phyloP scores from a whole-genome alignment of 1,284 basidiomycete genomes.

The Trichosporon sp. region DNA sequence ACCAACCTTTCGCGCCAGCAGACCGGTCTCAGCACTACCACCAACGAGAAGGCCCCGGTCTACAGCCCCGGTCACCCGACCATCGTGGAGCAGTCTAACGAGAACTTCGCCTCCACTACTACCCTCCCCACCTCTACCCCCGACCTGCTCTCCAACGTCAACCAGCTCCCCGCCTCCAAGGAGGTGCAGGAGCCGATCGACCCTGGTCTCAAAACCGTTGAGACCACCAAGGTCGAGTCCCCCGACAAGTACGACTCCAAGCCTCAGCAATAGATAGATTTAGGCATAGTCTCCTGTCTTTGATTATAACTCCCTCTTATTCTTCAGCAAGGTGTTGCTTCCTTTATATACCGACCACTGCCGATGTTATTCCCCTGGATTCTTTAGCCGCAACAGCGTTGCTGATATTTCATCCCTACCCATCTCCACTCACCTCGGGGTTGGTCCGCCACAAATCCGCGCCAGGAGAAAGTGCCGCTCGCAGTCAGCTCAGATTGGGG shows the following conservation, averaged over 20 bases:
- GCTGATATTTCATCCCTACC: too few species aligned
- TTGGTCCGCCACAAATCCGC: too few species aligned
- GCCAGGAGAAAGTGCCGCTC: too few species aligned
- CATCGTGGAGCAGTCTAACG: conserved; percentile 1
- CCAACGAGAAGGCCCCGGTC: neutral
- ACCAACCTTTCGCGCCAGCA: conserved; percentile 23
- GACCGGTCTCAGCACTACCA: neutral
- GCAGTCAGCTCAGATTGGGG: too few species aligned
- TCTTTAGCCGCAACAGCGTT: neutral
- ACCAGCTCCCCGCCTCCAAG: conserved; percentile 9
- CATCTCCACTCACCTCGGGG: too few species aligned
- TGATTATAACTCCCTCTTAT: neutral
- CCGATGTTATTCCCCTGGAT: conserved; percentile 10
- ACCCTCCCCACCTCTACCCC: conserved; percentile 14
- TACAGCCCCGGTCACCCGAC: conserved; percentile 8
- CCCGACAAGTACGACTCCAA: neutral
- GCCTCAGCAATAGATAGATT: neutral
- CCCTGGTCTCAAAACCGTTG: neutral
- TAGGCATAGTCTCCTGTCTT: neutral
- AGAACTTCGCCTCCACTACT: conserved; percentile 15
- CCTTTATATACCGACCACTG: conserved; percentile 14
- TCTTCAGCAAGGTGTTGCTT: conserved; percentile 14
- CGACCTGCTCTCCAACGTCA: conserved; percentile 2
- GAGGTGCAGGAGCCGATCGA: conserved; percentile 12
- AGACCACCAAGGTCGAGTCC: conserved; percentile 13